Evolutionary conservation across 768 basidiomycete genomes (phyloP).

Genomic region (Pulveroboletus sp.): DNA sequence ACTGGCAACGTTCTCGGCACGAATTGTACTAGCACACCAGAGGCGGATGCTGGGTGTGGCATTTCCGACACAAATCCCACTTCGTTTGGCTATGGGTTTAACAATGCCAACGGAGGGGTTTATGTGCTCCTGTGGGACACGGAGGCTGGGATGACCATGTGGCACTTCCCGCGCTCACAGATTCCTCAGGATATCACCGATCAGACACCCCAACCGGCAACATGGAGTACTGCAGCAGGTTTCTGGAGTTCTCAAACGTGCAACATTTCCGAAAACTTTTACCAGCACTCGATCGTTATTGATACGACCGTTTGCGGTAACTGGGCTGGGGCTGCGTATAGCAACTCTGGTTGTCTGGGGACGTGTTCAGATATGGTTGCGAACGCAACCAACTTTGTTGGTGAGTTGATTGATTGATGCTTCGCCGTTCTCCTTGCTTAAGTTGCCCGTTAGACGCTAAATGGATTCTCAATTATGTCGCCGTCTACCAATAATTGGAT

Average conservation of each 20-base stretch:
- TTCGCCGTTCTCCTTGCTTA: neutral
- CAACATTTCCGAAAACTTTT: constrained; percentile 49
- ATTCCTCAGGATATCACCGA: constrained; percentile 52
- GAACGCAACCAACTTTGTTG: constrained; percentile 53
- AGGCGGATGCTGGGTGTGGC: constrained; percentile 48
- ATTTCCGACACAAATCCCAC: constrained; percentile 39
- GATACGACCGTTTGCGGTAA: constrained; percentile 35
- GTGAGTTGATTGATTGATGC: constrained; percentile 26
- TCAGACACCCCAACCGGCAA: constrained; percentile 42
- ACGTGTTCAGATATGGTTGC: constrained; percentile 48
- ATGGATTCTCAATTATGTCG: constrained; percentile 57
- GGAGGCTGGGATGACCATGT: constrained; percentile 47
- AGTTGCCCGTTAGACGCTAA: constrained; percentile 40
- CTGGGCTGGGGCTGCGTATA: constrained; percentile 27
- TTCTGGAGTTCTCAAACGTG: constrained; percentile 49
- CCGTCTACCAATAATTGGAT: constrained; percentile 45
- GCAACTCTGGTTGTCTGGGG: constrained; percentile 36
- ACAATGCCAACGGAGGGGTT: constrained; percentile 45
- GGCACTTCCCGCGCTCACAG: constrained; percentile 51
- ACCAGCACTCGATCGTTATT: constrained; percentile 47
- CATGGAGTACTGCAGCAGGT: constrained; percentile 54
- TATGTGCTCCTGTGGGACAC: constrained; percentile 55
- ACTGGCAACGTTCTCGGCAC: constrained; percentile 23
- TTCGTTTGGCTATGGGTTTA: constrained; percentile 42
- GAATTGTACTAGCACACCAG: constrained; percentile 39